phyloP scores from a whole-genome alignment of 331 rosid species.

The Spiraea crenata region DNA sequence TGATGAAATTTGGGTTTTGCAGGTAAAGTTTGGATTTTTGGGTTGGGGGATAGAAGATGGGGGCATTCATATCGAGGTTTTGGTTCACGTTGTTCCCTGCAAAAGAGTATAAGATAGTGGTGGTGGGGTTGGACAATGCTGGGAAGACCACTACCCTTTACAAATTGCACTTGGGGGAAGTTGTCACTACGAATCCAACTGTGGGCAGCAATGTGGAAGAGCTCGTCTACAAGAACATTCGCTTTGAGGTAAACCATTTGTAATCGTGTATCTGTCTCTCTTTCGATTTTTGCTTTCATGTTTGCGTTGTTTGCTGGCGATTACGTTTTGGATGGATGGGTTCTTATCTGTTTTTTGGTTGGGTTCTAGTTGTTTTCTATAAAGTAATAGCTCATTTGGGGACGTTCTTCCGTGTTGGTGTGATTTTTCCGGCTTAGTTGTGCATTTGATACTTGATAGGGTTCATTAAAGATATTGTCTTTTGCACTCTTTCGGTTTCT shows the following conservation, averaged over 20 bases:
- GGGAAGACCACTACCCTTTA: constrained; percentile 96
- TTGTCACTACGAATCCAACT: constrained; percentile 92
- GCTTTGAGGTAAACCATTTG: constrained; percentile 67
- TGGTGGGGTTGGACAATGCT: constrained; percentile 94
- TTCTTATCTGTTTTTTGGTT: background rate
- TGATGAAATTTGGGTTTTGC: constrained; percentile 18
- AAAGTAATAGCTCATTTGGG: background rate
- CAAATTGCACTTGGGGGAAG: constrained; percentile 96
- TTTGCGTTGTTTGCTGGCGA: background rate
- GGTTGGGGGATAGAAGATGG: constrained; percentile 44
- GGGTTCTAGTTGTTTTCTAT: background rate
- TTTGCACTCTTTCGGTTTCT: background rate
- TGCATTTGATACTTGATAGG: background rate
- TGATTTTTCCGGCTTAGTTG: background rate
- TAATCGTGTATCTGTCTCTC: background rate
- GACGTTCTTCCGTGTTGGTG: background rate
- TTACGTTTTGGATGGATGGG: background rate
- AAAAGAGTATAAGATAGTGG: constrained; percentile 88
- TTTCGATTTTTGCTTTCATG: background rate
- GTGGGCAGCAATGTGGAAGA: constrained; percentile 99
- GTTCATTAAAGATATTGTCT: background rate
- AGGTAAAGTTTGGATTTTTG: constrained; percentile 11
- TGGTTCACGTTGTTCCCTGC: constrained; percentile 98
- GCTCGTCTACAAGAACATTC: constrained; percentile 91
- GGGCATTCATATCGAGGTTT: constrained; percentile 71